Evolutionary conservation across 2,329 filamentous ascomycete genomes (phyloP).

Genomic region (Alternaria brassicicola): DNA sequence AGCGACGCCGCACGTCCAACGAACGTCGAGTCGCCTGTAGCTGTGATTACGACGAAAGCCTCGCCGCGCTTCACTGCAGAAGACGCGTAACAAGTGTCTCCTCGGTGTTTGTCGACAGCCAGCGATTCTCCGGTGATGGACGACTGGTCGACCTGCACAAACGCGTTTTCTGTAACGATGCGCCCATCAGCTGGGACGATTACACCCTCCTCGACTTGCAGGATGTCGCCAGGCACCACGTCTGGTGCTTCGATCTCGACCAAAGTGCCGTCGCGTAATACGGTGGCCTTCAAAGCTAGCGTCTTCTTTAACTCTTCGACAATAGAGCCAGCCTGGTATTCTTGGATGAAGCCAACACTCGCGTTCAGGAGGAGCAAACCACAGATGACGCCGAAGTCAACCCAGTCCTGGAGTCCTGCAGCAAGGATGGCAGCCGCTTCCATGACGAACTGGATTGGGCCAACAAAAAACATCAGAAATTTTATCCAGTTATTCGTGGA

Average conservation of each 20-base stretch:
- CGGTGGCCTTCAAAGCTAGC: constrained; percentile 83
- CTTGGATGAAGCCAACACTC: constrained; percentile 83
- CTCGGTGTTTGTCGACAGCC: constrained; percentile 84
- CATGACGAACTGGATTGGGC: constrained; percentile 94
- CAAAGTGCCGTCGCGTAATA: constrained; percentile 79
- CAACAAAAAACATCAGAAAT: constrained; percentile 81
- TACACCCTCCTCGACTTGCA: constrained; percentile 88
- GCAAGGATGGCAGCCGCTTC: constrained; percentile 81
- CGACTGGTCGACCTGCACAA: constrained; percentile 90
- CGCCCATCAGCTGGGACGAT: constrained; percentile 90
- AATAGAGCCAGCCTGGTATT: constrained; percentile 87
- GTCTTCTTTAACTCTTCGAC: constrained; percentile 92
- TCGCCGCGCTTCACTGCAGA: constrained; percentile 91
- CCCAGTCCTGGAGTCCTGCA: constrained; percentile 85
- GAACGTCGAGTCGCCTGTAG: constrained; percentile 88
- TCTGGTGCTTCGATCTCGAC: constrained; percentile 82
- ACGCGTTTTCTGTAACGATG: constrained; percentile 81
- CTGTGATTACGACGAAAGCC: constrained; percentile 79
- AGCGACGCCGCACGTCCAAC: constrained; percentile 87
- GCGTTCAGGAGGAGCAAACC: constrained; percentile 84
- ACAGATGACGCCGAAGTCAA: constrained; percentile 92
- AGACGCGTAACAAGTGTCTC: constrained; percentile 81
- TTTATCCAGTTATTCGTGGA: constrained; percentile 85
- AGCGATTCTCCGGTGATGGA: constrained; percentile 91
- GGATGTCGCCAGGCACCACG: constrained; percentile 87